Conservation (phyloP, 192 early-diverging fungal species). For the Umbelopsis vinacea region DNA sequence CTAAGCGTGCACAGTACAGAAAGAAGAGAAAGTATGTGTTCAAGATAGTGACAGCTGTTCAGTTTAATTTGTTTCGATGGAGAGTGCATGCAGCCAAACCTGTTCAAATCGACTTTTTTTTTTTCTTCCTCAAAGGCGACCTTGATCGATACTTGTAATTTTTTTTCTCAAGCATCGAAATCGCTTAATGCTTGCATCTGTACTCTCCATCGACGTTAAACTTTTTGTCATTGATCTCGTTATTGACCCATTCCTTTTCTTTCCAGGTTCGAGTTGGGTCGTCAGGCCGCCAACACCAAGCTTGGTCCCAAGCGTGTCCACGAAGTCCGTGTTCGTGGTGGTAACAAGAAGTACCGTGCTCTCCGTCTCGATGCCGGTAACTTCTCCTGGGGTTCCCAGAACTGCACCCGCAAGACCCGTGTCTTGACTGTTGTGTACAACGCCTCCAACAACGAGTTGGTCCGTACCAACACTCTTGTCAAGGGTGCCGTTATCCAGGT, state of each 20-base stretch:
- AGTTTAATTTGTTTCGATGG: neutral
- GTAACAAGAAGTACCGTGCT: constrained; percentile 98
- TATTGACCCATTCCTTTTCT: neutral
- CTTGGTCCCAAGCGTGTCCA: constrained; percentile 97
- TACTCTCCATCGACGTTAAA: no score
- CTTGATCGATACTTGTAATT: neutral
- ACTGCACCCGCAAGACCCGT: constrained; percentile 95
- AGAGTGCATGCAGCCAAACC: neutral
- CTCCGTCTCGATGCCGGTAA: constrained; percentile 97
- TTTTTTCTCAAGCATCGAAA: neutral
- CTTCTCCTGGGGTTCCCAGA: constrained; percentile 98
- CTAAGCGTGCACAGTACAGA: constrained; percentile 99
- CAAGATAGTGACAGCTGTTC: neutral
- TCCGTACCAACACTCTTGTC: constrained; percentile 99
- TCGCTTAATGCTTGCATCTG: neutral
- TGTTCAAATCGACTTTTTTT: neutral
- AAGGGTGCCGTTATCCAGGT: constrained; percentile 98
- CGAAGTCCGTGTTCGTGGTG: constrained; percentile 95
- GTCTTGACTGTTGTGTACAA: constrained; percentile 97
- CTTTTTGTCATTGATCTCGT: no score
- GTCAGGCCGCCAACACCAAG: constrained; percentile 98
- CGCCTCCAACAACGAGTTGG: constrained; percentile 99
- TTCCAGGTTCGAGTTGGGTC: constrained; percentile 91
- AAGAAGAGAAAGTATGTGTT: constrained; percentile 96
- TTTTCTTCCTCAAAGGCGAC: no score